Evolutionary conservation across 352 stramenopile species (phyloP), one percentile per base, ranked within the genome.

Genomic region (Pythium apleroticum): DNA sequence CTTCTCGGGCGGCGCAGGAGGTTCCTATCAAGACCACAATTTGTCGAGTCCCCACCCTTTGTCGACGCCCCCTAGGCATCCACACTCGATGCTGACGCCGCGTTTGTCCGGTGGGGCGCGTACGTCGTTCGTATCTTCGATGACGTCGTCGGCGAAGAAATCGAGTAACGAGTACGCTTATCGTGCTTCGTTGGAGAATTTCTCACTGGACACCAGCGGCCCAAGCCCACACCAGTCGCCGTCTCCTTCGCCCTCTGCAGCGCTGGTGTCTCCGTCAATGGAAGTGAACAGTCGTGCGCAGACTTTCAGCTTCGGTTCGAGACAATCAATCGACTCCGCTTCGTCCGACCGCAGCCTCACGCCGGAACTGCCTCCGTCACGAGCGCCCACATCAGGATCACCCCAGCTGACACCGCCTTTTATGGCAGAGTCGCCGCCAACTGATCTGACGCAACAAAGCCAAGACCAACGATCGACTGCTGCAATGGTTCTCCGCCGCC

Each of bases 31-130:
- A 43, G 82, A 89, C 17, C 76, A 89, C 22, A 54, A 59, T 20
- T 17, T 63, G 15, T 52, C 30, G 5, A 71, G 64, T 37, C 64
- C 57, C 11, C 64, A 71, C 33, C 70, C 83, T 56, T 79, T 89
- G 41, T 78, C 84, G n/a, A 93, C 84, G 1, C 84, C 84, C 7
- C 84, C 84, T 24, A 76, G 81, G 6, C 84, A 93, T 37, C 84
- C 84, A 15, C 86, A 89, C 45, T 86, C 78, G 3, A 39, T 88
- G 2, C 69, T 77, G 9, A 76, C 81, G 4, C 73, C 81, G 12
- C 69, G 76, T 10, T 78, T 72, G 60, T 73, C 68, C 4, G 73
- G 75, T 22, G 20, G 53, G 24, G 20, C 11, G 7, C 43, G 65
- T 1, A 71, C 58, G 1, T 67, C 58, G 8, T 71, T 66, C 8